Conservation (phyloP, 2,329 filamentous ascomycete species). For the Ascochyta clinopodiicola region DNA sequence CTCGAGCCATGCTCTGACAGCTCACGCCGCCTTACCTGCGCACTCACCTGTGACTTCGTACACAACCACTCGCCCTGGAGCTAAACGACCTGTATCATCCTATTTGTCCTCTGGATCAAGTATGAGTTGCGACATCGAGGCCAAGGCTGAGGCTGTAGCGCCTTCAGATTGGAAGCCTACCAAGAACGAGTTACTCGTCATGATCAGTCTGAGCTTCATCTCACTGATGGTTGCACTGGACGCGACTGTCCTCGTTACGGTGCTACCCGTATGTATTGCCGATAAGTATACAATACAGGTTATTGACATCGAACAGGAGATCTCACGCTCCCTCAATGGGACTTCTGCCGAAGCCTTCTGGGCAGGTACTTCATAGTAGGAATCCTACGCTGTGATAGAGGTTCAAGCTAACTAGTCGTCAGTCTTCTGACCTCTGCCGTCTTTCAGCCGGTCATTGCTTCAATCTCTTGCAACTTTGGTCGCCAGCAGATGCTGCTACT, state of each 20-base stretch:
- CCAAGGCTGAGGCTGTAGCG: slow-evolving; percentile 9
- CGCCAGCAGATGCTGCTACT: slow-evolving; percentile 50
- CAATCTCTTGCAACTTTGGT: slow-evolving; percentile 58
- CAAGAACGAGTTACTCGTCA: slow-evolving; percentile 32
- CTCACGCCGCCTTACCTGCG: not conserved
- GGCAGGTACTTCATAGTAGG: slow-evolving; percentile 70
- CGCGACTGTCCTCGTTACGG: slow-evolving; percentile 38
- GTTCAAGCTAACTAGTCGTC: not conserved
- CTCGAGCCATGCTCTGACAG: not conserved
- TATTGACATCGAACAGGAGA: slow-evolving; percentile 20
- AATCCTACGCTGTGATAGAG: too few relatives aligned
- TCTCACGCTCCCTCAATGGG: slow-evolving; percentile 33
- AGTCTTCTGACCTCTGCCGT: slow-evolving; percentile 68
- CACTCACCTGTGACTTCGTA: not conserved
- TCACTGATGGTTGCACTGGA: slow-evolving; percentile 42
- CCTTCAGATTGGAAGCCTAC: slow-evolving; percentile 20
- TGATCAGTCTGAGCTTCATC: slow-evolving; percentile 37
- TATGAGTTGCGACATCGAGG: slow-evolving; percentile 20
- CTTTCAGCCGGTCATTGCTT: slow-evolving; percentile 58
- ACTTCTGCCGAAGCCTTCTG: slow-evolving; percentile 65
- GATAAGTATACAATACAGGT: not conserved
- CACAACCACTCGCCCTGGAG: not conserved
- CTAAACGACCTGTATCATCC: slow-evolving; percentile 3
- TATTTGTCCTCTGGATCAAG: slow-evolving; percentile 5
- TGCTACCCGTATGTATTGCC: slow-evolving; percentile 30